Percentiles rank a stretch among this genome's conserved stretches.
Conservation (phyloP, 805 yeast genomes). For the Millerago galiae region DNA sequence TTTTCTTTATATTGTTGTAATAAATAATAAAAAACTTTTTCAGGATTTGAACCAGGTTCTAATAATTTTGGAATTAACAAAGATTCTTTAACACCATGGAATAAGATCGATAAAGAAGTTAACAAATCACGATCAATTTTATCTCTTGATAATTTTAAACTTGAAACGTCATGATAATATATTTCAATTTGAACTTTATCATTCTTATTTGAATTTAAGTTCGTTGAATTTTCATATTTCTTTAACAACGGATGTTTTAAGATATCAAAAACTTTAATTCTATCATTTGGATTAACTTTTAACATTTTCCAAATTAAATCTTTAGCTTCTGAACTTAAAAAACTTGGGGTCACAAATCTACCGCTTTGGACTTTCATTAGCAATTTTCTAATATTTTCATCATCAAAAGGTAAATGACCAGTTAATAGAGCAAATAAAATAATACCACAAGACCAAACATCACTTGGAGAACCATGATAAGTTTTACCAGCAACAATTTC, state of each 20-base stretch:
- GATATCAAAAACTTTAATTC: constrained; percentile 76
- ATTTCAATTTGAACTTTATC: constrained; percentile 27
- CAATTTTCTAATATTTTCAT: constrained; percentile 84
- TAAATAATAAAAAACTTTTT: constrained; percentile 74
- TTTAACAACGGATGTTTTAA: constrained; percentile 73
- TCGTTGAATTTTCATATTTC: constrained; percentile 51
- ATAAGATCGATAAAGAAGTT: constrained; percentile 67
- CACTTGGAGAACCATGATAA: constrained; percentile 95
- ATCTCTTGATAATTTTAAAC: constrained; percentile 30
- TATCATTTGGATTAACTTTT: constrained; percentile 68
- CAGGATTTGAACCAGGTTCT: constrained; percentile 56
- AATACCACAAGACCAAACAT: constrained; percentile 98
- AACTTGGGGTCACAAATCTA: constrained; percentile 72
- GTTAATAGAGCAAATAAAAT: constrained; percentile 89
- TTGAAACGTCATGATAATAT: constrained; percentile 33
- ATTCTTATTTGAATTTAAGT: constrained; percentile 24
- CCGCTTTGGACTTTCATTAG: constrained; percentile 90
- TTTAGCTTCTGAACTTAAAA: constrained; percentile 75
- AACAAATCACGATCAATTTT: constrained; percentile 65
- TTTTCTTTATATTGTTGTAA: constrained; percentile 69
- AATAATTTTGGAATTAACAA: constrained; percentile 47
- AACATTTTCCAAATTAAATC: constrained; percentile 80
- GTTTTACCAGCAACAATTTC: constrained; percentile 93
- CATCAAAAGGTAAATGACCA: constrained; percentile 95
- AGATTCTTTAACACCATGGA: constrained; percentile 67